These are phyloP conservation scores for Trifolium repens DNA, from an alignment of 306 rosid species.

Conservation along the genomic window DNA sequence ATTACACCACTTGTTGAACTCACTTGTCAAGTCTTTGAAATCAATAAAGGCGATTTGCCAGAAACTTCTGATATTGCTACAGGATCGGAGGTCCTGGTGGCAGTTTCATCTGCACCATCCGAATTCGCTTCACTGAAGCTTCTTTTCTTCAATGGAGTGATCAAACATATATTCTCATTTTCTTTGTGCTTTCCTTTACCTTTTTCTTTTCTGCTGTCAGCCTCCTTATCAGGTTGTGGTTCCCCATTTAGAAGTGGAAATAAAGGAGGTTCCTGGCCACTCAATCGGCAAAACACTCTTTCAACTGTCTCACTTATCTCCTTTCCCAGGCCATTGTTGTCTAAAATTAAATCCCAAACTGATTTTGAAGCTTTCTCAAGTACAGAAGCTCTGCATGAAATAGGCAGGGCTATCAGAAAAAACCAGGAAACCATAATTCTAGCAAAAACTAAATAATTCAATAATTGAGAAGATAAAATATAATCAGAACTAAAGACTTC, in stretches of 20 bases:
- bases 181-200: slow-evolving; percentile 66
- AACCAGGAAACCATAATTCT: slow-evolving; percentile 25
- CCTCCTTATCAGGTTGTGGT: slow-evolving; percentile 54
- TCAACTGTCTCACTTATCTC: slow-evolving; percentile 90
- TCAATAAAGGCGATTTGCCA: slow-evolving; percentile 52
- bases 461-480: slow-evolving; percentile 27
- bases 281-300: slow-evolving; percentile 82
- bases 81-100: slow-evolving; percentile 49
- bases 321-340: slow-evolving; percentile 75
- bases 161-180: slow-evolving; percentile 39
- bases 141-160: slow-evolving; percentile 63
- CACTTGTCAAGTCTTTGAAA: slow-evolving; percentile 45
- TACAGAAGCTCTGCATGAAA: slow-evolving; percentile 74
- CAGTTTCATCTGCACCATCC: slow-evolving; percentile 55
- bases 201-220: slow-evolving; percentile 58
- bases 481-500: slow-evolving; percentile 26
- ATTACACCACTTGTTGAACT: slow-evolving; percentile 31
- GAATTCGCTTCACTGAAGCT: slow-evolving; percentile 58
- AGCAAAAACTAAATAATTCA: slow-evolving; percentile 19
- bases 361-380: slow-evolving; percentile 97
- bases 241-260: slow-evolving; percentile 63
- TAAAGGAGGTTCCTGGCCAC: slow-evolving; percentile 87
- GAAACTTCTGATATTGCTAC: slow-evolving; percentile 45
- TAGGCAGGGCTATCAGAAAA: slow-evolving; percentile 34
- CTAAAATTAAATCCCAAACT: slow-evolving; percentile 93